Evolutionary conservation across 805 yeast genomes (phyloP), one percentile per base, ranked within the genome.

Genomic region (Starmerella tilneyi): DNA sequence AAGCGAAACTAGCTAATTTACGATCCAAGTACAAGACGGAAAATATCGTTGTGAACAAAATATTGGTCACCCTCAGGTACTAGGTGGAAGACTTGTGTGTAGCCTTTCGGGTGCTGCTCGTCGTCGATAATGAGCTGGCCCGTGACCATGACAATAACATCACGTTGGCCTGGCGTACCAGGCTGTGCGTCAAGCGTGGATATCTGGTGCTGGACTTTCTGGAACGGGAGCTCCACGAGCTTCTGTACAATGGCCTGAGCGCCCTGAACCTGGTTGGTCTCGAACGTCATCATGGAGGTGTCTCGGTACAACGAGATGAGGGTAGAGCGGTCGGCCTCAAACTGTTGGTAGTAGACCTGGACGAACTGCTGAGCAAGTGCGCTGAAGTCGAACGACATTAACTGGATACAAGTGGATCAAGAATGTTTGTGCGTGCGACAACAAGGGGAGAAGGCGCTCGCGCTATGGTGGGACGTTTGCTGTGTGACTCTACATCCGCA

Each of bases 101-200:
- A 92, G 69, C 95, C 80, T 68, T 89, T 96, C 46, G 96, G 78
- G 66, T 85, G 86, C 63, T 79, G 83, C 71, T 92, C 97, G 53
- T 89, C 97, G 64, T 92, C 98, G 54, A 81, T 74, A 58, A 86
- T 68, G 55, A 92, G 75, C 66, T 84, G 96, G 53, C 98, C 98
- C 45, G 98, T 92, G 58, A 92, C 96, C 92, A 92, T 81, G 44
- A 89, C 97, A 58, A 92, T 73, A 45, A 92, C 94, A 63, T 89
- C 96, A 24, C 67, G 68, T 51, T 92, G 89, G 57, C 71, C 76
- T 48, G 94, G 84, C 47, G 94, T 81, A 30, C 94, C 95, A 41
- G 98, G 98, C 70, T 92, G 98, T 37, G 97, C 97, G 61, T 92
- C 97, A 61, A 92, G 75, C 35, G 97, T 89, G 45, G 94, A 79